These are phyloP conservation scores for Rhodomyrtus psidioides DNA, from an alignment of 441 rosid species.

Conservation along the genomic window DNA sequence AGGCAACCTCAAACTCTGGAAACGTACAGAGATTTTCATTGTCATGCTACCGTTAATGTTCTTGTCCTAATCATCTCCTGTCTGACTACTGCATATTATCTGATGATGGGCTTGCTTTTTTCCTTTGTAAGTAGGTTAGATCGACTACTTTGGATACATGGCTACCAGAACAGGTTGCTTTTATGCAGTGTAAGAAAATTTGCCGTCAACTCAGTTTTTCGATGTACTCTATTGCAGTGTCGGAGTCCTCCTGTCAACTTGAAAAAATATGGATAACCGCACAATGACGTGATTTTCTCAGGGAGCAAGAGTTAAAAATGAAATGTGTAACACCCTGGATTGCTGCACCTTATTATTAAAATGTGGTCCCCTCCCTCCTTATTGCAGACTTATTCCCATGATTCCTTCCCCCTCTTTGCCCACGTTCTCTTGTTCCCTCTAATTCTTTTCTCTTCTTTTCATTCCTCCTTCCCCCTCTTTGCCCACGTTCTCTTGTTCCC, in stretches of 20 bases:
- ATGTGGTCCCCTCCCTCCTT: too few species aligned
- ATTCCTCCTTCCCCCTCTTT: too few species aligned
- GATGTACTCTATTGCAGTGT: neutral
- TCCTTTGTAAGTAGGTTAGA: slow-evolving; percentile 40
- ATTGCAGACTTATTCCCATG: too few species aligned
- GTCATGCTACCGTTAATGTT: neutral
- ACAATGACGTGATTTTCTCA: neutral
- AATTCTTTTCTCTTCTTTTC: too few species aligned
- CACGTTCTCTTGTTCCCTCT: too few species aligned
- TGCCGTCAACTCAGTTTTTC: neutral
- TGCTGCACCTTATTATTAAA: too few species aligned
- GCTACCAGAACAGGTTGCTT: slow-evolving; percentile 78
- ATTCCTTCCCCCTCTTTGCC: too few species aligned
- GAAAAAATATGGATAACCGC: neutral
- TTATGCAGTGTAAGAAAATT: slow-evolving; percentile 57
- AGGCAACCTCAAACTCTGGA: neutral
- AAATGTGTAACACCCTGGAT: too few species aligned
- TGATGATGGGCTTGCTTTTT: neutral
- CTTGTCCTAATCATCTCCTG: neutral
- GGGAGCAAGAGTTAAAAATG: neutral
- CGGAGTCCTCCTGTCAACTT: neutral
- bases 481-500: too few species aligned
- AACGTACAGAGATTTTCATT: neutral
- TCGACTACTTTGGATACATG: slow-evolving; percentile 77
- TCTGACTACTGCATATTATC: neutral